Base-by-base conservation (phyloP, 345 rosid species). In the Psidium friedrichsthalianum region DNA sequence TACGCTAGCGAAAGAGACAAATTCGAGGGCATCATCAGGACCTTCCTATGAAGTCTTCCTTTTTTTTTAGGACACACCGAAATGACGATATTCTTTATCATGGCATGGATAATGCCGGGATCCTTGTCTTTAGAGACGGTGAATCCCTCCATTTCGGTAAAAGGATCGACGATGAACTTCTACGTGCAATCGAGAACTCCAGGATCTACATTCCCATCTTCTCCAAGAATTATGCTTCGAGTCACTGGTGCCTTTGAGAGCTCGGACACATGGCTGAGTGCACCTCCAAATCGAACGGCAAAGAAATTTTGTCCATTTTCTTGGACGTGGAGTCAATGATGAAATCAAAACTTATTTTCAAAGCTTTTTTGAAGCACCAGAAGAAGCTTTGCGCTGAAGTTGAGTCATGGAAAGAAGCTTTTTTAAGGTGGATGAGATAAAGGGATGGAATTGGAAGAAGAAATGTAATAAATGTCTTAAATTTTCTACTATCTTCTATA, bases 351-450 rank as follows among this genome's bases (percentile, higher is more conserved):
- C n/a, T n/a, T n/a, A n/a, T n/a, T n/a, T n/a, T n/a, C n/a, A n/a
- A n/a, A 61, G 1, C 21, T 14, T 20, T 61, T 27, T 61, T 21
- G 29, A 61, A 61, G 40, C 74, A 2, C 11, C 40, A 29, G 15
- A 29, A 29, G 42, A 61, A 5, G 0, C 0, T 0, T 0, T 14
- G 40, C 42, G 0, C 0, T 0, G 21, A 61, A 61, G 74, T 16
- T 6, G 42, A 27, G 21, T 61, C 21, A 27, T 61, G 74, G 74
- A 20, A 29, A 61, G 27, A 13, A 20, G 20, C 74, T 6, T 59
- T 0, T n/a, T 0, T 6, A 18, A 59, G 74, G 74, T 59, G 74
- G 74, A 2, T 18, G 2, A 27, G 74, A 59, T 59, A 59, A 59
- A 59, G 74, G 74, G 74, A 2, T 59, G 74, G 74, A 59, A 59